Evolutionary conservation across 306 rosid species (phyloP).

Genomic region (Quercus parvula): DNA sequence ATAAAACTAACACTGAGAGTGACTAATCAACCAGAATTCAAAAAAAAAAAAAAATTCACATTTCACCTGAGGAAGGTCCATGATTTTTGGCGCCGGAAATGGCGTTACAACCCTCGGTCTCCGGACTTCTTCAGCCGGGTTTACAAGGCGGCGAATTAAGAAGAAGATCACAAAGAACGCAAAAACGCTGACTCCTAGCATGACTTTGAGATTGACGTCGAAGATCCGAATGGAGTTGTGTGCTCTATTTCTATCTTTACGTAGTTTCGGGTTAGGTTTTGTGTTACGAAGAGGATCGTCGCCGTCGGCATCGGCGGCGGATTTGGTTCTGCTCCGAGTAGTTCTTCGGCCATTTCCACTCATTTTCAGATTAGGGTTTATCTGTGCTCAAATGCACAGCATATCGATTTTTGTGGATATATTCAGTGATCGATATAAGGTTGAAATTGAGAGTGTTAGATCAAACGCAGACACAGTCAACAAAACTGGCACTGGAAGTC

Average conservation of each 20-base stretch:
- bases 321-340: conserved; percentile 50
- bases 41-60: neutral
- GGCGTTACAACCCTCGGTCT: conserved; percentile 66
- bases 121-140: conserved; percentile 23
- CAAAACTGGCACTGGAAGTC: no score
- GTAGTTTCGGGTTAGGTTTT: conserved; percentile 33
- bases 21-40: neutral
- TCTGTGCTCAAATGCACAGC: no score
- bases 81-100: conserved; percentile 77
- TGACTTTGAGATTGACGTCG: conserved; percentile 47
- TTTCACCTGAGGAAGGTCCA: conserved; percentile 87
- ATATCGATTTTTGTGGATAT: no score
- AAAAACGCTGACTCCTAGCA: conserved; percentile 39
- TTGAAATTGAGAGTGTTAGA: no score
- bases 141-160: conserved; percentile 41
- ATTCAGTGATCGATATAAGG: no score
- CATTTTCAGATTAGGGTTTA: conserved; percentile 27
- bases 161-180: conserved; percentile 55
- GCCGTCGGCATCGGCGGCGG: conserved; percentile 33
- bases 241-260: conserved; percentile 34
- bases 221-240: conserved; percentile 47
- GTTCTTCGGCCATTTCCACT: conserved; percentile 50
- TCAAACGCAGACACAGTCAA: no score
- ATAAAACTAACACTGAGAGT: neutral
- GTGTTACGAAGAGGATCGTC: conserved; percentile 26